A percentile compares a stretch with the other conserved stretches of the same genome.
Evolutionary conservation across 2,329 filamentous ascomycete genomes (phyloP).

Genomic region (Cladosporium phlei): DNA sequence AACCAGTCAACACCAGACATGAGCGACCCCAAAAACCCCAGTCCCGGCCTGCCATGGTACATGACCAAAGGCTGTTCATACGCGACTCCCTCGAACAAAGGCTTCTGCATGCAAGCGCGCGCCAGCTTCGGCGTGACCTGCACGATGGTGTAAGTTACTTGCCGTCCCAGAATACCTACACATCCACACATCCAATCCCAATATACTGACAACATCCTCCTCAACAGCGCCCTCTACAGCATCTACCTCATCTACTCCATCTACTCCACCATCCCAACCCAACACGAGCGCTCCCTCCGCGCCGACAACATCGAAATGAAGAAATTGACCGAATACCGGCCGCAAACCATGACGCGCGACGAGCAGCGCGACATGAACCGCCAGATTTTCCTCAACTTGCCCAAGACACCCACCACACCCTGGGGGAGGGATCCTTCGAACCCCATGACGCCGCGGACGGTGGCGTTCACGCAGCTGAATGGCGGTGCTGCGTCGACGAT

Average conservation of each 20-base stretch:
- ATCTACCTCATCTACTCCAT: conserved; percentile 56
- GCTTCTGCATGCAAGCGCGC: conserved; percentile 64
- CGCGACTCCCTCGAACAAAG: conserved; percentile 45
- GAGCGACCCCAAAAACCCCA: conserved; percentile 58
- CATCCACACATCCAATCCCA: background rate
- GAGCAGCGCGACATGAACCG: conserved; percentile 56
- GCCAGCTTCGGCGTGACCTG: conserved; percentile 60
- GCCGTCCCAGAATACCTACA: background rate
- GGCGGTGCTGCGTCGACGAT: conserved; percentile 18
- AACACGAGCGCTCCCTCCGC: conserved; percentile 27
- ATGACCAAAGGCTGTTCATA: conserved; percentile 61
- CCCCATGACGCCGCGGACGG: conserved; percentile 59
- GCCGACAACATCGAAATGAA: conserved; percentile 45
- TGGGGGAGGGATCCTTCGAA: conserved; percentile 27
- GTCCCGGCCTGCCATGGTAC: conserved; percentile 67
- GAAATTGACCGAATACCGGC: conserved; percentile 42
- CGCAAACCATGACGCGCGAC: conserved; percentile 43
- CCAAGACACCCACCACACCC: conserved; percentile 45
- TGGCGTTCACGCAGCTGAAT: conserved; percentile 60
- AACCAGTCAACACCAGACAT: conserved; percentile 71
- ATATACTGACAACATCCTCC: conserved; percentile 10
- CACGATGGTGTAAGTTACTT: conserved; percentile 60
- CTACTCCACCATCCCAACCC: conserved; percentile 49
- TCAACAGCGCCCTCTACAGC: conserved; percentile 54
- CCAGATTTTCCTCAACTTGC: conserved; percentile 31